Evolutionary conservation across 164 flowering plant genomes (phyloP), one percentile per base, ranked within the genome.

Genomic region (Chloranthus sessilifolius): DNA sequence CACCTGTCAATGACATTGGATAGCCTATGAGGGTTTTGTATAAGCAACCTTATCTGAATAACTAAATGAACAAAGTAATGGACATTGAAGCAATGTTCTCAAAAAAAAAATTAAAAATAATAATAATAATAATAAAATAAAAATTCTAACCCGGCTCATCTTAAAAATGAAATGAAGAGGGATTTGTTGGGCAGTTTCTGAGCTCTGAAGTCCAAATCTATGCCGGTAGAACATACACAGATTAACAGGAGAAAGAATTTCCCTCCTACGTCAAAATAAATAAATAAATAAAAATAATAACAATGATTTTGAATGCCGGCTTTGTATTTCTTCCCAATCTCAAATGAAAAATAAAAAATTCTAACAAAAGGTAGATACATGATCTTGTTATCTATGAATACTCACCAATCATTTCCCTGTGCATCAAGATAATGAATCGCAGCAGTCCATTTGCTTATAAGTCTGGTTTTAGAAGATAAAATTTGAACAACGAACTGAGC

Each of bases 371-470:
- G 10, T 15, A 21, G 33, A 16, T 31, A 12, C 27, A 20, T 3
- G 27, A 24, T 47, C 17, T 19, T 40, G 30, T 20, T 29, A 14
- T 36, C 3, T 19, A 38, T 29, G 31, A 56, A 42, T 29, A 62
- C 78, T 60, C 60, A 88, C 98, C 98, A 92, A 21, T 62, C 49
- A 52, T 64, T 64, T 65, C 55, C 73, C 41, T 73, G 80, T n/a
- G 72, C 76, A 75, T 85, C 95, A 76, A 71, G 79, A 63, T 78
- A 74, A 55, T 55, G 31, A 15, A 83, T 36, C 38, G 43, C 53
- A 61, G 76, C 62, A 7, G 49, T 71, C 29, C 68, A 61, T 52
- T 63, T 78, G 71, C 77, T 58, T 43, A 85, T 76, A 51, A 80
- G 58, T 63, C 96, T 85, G 50, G 64, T 59, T 69, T 88, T 92